Base-by-base conservation (phyloP, 495 filamentous ascomycete species). In the Massariosphaeria phaeospora region DNA sequence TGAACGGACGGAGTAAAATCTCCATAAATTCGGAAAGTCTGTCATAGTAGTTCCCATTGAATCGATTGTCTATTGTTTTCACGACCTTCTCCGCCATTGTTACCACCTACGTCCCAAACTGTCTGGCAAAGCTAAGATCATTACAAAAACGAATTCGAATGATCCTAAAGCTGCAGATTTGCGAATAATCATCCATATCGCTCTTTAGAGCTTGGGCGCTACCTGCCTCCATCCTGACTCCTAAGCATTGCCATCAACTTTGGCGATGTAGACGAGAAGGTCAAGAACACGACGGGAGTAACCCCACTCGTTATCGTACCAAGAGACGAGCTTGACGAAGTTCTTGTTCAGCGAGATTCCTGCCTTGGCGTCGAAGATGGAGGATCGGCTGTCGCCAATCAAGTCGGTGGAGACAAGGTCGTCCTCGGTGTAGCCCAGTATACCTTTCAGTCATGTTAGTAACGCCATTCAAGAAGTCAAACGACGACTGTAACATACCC, bases 301-400 rank as follows among this genome's bases (percentile, higher is more conserved):
- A 66, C 91, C 93, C 84, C 85, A 88, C 77, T 88, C 85, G 75
- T 88, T 89, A 81, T 96, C 91, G 78, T 98, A 98, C 93, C 93
- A 98, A 66, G 84, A 83, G 70, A 98, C 84, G 34, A 98, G 81
- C 85, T 98, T 98, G 80, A 97, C 84, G 77, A 98, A 98, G 82
- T 97, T 87, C 62, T 86, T 71, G 84, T 98, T 98, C 56, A 98
- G 84, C 62, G 90, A 85, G 73, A 98, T 97, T 82, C 93, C 93
- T 44, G 93, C 93, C 86, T 96, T 96, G 72, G 91, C 91, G 75
- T 98, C 93, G 76, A 98, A 96, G 83, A 98, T 93, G 74, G 89
- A 96, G 59, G 90, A 96, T 81, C 81, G 71, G 70, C 75, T 79
- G 76, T 96, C 85, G 73, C 94, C 93, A 77, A 85, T 93, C 72